phyloP scores from a whole-genome alignment of 352 stramenopile genomes.

The Pythium vanterpoolii region DNA sequence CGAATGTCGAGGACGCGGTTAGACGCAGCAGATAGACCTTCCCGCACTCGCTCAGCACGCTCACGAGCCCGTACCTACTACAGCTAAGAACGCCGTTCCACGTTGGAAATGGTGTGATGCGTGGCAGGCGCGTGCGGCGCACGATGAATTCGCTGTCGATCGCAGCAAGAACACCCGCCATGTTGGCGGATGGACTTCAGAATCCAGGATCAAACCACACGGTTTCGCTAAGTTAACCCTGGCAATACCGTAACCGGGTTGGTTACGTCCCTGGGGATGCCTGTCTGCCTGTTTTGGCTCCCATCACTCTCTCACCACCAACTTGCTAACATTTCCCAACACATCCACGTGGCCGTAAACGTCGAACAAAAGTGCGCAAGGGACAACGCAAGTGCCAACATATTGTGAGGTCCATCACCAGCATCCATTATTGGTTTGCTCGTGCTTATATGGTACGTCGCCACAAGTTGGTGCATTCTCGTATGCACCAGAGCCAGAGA shows the following conservation, averaged over 20 bases:
- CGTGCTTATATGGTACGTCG: too few species aligned
- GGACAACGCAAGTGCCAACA: not conserved
- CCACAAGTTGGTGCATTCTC: too few species aligned
- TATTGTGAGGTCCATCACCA: not conserved
- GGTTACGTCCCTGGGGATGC: not conserved
- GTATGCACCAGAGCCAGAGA: too few species aligned
- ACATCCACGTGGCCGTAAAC: slow-evolving; percentile 3
- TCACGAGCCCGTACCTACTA: slow-evolving; percentile 17
- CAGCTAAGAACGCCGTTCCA: slow-evolving; percentile 55
- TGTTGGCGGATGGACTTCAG: too few species aligned
- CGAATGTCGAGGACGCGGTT: not conserved
- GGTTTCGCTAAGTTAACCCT: not conserved
- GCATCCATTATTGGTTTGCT: too few species aligned
- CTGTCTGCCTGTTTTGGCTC: not conserved
- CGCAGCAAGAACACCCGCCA: slow-evolving; percentile 9
- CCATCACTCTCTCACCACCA: too few species aligned
- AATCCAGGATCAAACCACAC: too few species aligned
- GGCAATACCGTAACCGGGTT: not conserved
- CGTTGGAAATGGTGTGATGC: slow-evolving; percentile 43
- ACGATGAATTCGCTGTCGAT: slow-evolving; percentile 36
- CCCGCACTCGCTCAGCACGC: slow-evolving; percentile 47
- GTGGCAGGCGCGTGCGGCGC: slow-evolving; percentile 32
- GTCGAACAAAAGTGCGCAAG: not conserved
- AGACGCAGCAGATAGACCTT: slow-evolving; percentile 46
- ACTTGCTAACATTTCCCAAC: not conserved